phyloP scores from a whole-genome alignment of 164 flowering plant species.

The Chloranthus sessilifolius region DNA sequence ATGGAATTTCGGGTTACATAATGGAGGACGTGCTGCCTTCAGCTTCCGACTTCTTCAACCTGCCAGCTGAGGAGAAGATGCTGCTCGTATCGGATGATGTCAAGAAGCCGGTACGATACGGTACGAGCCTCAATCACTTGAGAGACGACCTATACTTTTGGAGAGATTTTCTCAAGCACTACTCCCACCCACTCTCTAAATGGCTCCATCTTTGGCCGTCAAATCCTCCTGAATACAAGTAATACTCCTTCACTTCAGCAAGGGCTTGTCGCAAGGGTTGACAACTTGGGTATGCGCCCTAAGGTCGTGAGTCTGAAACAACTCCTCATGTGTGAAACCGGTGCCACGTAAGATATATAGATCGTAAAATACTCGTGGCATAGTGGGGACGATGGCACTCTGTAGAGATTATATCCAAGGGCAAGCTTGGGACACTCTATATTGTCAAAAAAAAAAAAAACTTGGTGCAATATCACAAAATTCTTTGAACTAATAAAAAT shows the following conservation, averaged over 20 bases:
- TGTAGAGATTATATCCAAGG: neutral
- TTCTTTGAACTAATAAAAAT: no score
- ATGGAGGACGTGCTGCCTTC: conserved; percentile 27
- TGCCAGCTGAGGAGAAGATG: conserved; percentile 32
- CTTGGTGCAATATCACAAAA: no score
- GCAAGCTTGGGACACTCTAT: no score
- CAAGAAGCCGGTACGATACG: conserved; percentile 45
- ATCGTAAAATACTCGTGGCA: neutral
- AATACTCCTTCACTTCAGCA: neutral
- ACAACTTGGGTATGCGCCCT: no score
- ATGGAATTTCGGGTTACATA: conserved; percentile 32
- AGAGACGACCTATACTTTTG: conserved; percentile 38
- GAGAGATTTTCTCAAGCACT: conserved; percentile 61
- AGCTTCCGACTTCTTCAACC: conserved; percentile 31
- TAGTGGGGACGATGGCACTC: neutral
- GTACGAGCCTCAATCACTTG: conserved; percentile 42
- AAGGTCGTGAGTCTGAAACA: no score
- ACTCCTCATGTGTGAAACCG: no score
- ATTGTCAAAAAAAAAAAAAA: no score
- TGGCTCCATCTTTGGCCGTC: conserved; percentile 47
- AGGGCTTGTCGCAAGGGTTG: no score
- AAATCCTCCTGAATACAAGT: conserved; percentile 41
- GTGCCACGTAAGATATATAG: neutral
- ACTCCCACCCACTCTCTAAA: conserved; percentile 40
- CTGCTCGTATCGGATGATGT: conserved; percentile 39